Base-by-base conservation (phyloP, 164 flowering plant species). In the grape (Vitis vinifera) region DNA sequence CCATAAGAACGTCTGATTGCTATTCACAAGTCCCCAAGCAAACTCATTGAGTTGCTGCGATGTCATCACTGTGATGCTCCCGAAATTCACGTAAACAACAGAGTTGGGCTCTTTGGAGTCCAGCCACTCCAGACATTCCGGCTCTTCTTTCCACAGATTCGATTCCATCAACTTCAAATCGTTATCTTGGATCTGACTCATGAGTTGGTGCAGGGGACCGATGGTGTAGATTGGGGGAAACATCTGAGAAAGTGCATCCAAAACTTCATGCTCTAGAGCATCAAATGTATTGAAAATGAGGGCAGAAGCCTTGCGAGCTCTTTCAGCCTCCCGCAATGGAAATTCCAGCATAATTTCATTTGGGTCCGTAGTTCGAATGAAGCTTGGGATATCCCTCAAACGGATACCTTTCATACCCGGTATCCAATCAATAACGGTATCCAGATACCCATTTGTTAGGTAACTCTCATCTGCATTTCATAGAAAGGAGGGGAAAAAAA, bases 1-100 rank as follows among this genome's bases (percentile, higher is more conserved):
- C 92, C 92, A 88, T 63, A 86, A 63, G 53, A 88, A 88, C 2
- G 55, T 37, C 3, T 64, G 37, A 47, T 75, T 73, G 69, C 85
- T 83, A 17, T 78, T 78, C 1, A 87, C 86, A 0, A 88, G 78
- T 4, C 91, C 91, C 88, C 88, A 81, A 0, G 88, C 88, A 27
- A 86, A 82, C 31, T 86, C 90, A 0, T 56, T 17, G 1, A 86
- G 49, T 19, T 88, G 84, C 0, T 75, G 23, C 0, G 64, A n/a
- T 1, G 79, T 80, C 82, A 88, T 74, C 1, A 77, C 79, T 1
- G 87, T 73, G 29, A 83, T 75, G 67, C 89, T 86, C 0, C 91
- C 91, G 30, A 77, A 88, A 61, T 83, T 84, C 10, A 86, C 88
- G 53, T 79, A 86, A 0, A 88, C 76, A 0, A 88, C 87, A 0